Evolutionary conservation across 108 stramenopile genomes (phyloP).

Genomic region (Phaeodactylum tricornutum): DNA sequence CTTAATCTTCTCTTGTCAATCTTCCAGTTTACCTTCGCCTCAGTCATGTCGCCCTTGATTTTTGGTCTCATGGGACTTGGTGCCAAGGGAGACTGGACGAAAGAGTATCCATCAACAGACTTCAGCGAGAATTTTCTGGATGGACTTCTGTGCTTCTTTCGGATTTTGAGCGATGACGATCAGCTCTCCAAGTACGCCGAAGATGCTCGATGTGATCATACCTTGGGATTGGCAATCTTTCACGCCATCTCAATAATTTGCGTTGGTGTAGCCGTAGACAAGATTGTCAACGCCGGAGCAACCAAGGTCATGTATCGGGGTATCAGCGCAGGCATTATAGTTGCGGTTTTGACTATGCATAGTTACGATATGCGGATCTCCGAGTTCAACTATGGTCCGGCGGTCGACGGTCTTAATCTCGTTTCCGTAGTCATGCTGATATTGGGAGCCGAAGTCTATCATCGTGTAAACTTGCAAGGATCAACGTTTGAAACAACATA

Average conservation of each 20-base stretch:
- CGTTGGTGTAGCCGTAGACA: slow-evolving; percentile 73
- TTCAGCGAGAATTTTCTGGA: slow-evolving; percentile 58
- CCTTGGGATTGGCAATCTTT: slow-evolving; percentile 33
- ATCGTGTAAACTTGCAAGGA: slow-evolving; percentile 56
- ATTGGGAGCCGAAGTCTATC: slow-evolving; percentile 73
- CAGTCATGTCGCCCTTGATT: slow-evolving; percentile 66
- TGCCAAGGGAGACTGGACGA: slow-evolving; percentile 39
- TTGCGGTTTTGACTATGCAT: slow-evolving; percentile 56
- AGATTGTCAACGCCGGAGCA: slow-evolving; percentile 55
- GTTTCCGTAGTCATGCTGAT: slow-evolving; percentile 55
- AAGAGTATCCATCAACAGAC: slow-evolving; percentile 50
- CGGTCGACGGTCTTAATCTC: slow-evolving; percentile 54
- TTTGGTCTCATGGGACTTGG: slow-evolving; percentile 68
- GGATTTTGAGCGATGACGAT: slow-evolving; percentile 43
- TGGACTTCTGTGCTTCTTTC: slow-evolving; percentile 65
- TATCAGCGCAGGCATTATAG: slow-evolving; percentile 67
- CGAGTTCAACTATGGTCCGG: slow-evolving; percentile 48
- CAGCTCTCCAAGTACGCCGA: slow-evolving; percentile 37
- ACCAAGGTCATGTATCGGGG: slow-evolving; percentile 65
- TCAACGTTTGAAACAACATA: slow-evolving; percentile 76
- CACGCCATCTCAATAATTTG: slow-evolving; percentile 64
- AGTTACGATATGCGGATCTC: slow-evolving; percentile 48
- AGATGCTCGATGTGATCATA: slow-evolving; percentile 38
- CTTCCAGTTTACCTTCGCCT: slow-evolving; percentile 65
- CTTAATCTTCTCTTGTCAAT: slow-evolving; percentile 62